Conservation (phyloP, 352 stramenopile genomes). For the Pythium dissimile region DNA sequence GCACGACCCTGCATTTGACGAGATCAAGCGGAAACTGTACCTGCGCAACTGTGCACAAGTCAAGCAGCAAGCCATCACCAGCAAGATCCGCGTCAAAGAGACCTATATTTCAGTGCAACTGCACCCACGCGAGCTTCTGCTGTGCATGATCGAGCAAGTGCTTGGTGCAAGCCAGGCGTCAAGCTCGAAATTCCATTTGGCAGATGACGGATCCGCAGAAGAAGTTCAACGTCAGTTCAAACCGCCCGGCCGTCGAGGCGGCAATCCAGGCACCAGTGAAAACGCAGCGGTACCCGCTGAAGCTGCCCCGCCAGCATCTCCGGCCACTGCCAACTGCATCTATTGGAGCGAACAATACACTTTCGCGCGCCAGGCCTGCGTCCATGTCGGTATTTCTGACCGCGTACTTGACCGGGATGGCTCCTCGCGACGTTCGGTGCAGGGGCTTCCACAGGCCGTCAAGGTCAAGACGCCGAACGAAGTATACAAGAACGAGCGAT, state of each 20-base stretch:
- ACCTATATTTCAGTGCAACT: conserved; percentile 72
- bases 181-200: conserved; percentile 37
- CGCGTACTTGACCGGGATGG: conserved; percentile 52
- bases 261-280: neutral
- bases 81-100: conserved; percentile 68
- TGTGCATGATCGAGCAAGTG: conserved; percentile 71
- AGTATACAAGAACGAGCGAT: conserved; percentile 63
- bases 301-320: neutral
- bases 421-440: neutral
- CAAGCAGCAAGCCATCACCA: conserved; percentile 76
- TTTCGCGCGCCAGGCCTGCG: conserved; percentile 56
- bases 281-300: too few relatives aligned
- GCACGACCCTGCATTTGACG: conserved; percentile 77
- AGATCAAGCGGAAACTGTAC: conserved; percentile 87
- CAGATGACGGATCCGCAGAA: conserved; percentile 36
- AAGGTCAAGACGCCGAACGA: conserved; percentile 55
- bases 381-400: conserved; percentile 69
- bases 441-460: conserved; percentile 24
- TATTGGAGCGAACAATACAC: conserved; percentile 42
- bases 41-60: conserved; percentile 82
- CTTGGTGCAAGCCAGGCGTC: conserved; percentile 33
- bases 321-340: neutral
- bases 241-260: neutral
- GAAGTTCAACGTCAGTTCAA: conserved; percentile 13
- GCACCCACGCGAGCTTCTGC: conserved; percentile 61